phyloP scores from a whole-genome alignment of 2,329 filamentous ascomycete genomes.

The Ceratocystis cacaofunesta region DNA sequence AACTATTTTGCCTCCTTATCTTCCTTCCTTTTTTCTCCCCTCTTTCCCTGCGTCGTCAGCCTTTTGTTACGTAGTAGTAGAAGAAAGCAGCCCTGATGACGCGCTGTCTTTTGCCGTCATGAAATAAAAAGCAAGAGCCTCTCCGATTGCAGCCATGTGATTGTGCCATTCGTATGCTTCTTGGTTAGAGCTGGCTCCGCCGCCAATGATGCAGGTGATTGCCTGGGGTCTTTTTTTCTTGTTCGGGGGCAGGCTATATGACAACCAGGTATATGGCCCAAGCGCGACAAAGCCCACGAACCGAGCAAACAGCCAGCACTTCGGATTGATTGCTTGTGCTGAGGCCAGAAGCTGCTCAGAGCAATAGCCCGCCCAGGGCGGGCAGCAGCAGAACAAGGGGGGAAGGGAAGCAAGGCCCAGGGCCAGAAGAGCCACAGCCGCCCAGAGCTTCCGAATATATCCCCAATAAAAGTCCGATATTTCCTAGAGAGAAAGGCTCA shows the following conservation, averaged over 20 bases:
- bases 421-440: neutral
- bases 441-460: neutral
- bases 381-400: neutral
- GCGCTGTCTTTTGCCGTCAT: neutral
- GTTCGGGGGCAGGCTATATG: neutral
- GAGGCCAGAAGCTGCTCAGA: neutral
- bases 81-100: neutral
- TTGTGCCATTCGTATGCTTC: neutral
- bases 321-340: neutral
- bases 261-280: neutral
- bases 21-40: neutral
- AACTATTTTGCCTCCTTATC: neutral
- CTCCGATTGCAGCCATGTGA: neutral
- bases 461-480: no score
- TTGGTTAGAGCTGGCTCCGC: no score
- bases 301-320: neutral
- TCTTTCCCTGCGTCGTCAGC: constrained; percentile 3
- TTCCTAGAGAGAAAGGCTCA: no score
- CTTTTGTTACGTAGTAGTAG: neutral
- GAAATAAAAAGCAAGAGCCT: neutral
- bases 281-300: neutral
- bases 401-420: neutral
- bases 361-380: neutral
- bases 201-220: no score
- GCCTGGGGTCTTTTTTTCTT: no score